Conservation (phyloP, 2,329 filamentous ascomycete genomes). For the Fusarium sp. region DNA sequence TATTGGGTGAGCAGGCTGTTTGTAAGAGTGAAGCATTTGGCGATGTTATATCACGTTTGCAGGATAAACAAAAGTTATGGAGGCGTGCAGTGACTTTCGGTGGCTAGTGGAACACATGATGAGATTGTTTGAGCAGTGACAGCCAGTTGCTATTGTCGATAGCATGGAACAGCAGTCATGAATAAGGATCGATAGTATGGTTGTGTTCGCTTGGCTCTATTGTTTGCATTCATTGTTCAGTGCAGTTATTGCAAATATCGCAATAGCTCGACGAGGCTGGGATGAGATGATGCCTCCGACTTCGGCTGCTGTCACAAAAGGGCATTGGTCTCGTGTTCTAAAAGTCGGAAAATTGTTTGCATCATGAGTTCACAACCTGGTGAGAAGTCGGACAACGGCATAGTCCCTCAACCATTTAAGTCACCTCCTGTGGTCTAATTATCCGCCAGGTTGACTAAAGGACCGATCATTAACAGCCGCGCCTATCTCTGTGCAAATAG, state of each 20-base stretch:
- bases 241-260: background rate
- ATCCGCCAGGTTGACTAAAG: constrained; percentile 5
- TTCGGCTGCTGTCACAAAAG: background rate
- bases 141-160: background rate
- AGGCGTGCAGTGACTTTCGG: background rate
- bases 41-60: background rate
- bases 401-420: background rate
- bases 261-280: background rate
- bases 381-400: background rate
- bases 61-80: background rate
- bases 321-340: background rate
- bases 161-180: background rate
- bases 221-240: background rate
- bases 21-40: background rate
- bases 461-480: constrained; percentile 32
- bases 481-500: constrained; percentile 23
- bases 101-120: background rate
- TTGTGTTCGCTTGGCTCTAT: background rate
- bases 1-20: background rate
- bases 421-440: background rate
- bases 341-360: constrained; percentile 6
- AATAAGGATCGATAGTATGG: background rate
- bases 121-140: constrained; percentile 3
- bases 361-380: constrained; percentile 18
- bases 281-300: background rate